These are phyloP conservation scores for Fraxinus angustifolia DNA, from an alignment of 305 asterid genomes.

Conservation along the genomic window DNA sequence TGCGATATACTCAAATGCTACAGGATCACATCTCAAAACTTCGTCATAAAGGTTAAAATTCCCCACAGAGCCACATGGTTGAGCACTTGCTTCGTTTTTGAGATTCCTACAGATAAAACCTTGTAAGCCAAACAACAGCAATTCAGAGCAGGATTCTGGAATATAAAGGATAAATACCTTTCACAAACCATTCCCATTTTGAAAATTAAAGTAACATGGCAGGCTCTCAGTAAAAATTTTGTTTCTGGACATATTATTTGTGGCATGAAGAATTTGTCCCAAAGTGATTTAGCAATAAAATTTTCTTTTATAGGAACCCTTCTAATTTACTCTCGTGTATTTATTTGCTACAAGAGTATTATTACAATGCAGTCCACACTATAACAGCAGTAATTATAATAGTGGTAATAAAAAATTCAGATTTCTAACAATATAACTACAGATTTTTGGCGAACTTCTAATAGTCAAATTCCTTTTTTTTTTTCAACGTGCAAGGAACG, in stretches of 20 bases:
- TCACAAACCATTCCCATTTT: constrained; percentile 6
- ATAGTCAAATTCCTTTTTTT: not conserved
- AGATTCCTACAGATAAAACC: constrained; percentile 62
- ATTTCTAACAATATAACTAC: not conserved
- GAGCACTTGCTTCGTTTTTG: constrained; percentile 54
- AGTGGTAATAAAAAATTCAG: not conserved
- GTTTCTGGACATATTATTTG: not conserved
- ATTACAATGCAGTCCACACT: not conserved
- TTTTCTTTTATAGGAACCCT: not conserved
- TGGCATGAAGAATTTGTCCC: constrained; percentile 11
- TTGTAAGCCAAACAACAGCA: constrained; percentile 24
- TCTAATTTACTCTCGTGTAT: not conserved
- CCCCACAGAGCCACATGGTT: constrained; percentile 41
- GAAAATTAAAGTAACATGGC: not conserved
- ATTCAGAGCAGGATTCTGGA: constrained; percentile 13
- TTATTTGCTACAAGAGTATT: not conserved
- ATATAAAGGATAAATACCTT: constrained; percentile 22
- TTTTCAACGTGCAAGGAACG: not conserved
- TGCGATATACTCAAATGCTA: constrained; percentile 50
- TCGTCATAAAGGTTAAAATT: constrained; percentile 55
- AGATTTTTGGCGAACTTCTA: not conserved
- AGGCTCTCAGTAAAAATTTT: not conserved
- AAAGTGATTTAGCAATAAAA: not conserved
- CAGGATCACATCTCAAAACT: constrained; percentile 64
- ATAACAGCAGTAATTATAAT: not conserved